Conservation (phyloP, 768 basidiomycete species). For the Leccinum truebloodii region DNA sequence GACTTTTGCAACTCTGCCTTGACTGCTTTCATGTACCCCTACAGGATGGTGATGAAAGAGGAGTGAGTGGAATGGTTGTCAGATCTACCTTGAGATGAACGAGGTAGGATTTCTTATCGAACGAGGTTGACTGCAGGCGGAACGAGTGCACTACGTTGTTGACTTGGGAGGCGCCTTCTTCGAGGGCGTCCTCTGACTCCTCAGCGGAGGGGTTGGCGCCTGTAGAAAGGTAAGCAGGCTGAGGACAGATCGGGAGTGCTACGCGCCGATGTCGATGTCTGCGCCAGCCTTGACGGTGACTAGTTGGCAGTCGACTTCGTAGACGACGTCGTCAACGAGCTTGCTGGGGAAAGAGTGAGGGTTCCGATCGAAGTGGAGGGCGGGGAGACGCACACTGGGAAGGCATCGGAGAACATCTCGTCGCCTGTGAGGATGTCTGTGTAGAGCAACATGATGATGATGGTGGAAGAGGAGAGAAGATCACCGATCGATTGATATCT, state of each 20-base stretch:
- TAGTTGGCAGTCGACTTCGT: constrained; percentile 81
- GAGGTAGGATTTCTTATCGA: constrained; percentile 90
- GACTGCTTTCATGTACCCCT: constrained; percentile 95
- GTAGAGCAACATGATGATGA: constrained; percentile 69
- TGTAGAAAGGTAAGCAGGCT: constrained; percentile 31
- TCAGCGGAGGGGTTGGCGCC: constrained; percentile 94
- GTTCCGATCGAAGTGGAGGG: background rate
- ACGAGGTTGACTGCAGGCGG: constrained; percentile 77
- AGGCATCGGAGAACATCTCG: constrained; percentile 96
- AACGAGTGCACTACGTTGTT: constrained; percentile 94
- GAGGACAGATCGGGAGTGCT: background rate
- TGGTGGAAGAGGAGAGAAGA: background rate
- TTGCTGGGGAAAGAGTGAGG: constrained; percentile 54
- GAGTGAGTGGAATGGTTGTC: background rate
- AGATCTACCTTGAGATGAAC: constrained; percentile 70
- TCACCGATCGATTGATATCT: constrained; percentile 14
- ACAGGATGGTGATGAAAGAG: background rate
- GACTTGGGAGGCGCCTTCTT: constrained; percentile 71
- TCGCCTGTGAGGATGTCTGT: constrained; percentile 71
- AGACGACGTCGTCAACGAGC: constrained; percentile 72
- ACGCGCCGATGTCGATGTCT: constrained; percentile 85
- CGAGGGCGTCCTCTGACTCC: constrained; percentile 78
- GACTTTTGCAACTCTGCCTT: constrained; percentile 60
- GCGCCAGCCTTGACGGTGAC: constrained; percentile 72
- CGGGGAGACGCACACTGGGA: constrained; percentile 61